Percentiles rank a stretch among this genome's conserved stretches.
Conservation (phyloP, 768 basidiomycete genomes). For the Coprinellus micaceus region DNA sequence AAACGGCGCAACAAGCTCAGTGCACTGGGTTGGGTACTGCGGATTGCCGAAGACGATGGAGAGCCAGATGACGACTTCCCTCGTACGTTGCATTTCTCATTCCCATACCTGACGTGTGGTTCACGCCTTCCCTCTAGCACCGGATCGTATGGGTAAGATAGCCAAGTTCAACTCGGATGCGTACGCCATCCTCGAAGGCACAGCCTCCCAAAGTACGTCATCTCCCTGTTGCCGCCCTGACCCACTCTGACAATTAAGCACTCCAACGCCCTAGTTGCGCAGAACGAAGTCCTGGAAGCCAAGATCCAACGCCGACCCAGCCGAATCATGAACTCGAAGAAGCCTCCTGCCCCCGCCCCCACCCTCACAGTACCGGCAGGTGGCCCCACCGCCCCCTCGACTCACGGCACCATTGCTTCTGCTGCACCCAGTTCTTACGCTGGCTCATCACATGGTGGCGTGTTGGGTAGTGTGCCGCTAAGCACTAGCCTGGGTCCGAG, state of each 20-base stretch:
- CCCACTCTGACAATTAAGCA: conserved; percentile 34
- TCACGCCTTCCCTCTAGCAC: conserved; percentile 55
- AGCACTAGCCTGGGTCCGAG: conserved; percentile 70
- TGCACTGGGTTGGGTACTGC: conserved; percentile 86
- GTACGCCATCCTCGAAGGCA: conserved; percentile 83
- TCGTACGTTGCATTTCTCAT: conserved; percentile 48
- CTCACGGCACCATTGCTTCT: conserved; percentile 19
- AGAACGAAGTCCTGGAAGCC: conserved; percentile 76
- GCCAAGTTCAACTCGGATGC: conserved; percentile 87
- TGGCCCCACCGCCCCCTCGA: no score
- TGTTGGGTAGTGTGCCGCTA: conserved; percentile 41
- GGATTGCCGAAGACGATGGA: conserved; percentile 95
- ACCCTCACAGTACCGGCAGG: no score
- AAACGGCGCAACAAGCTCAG: conserved; percentile 57
- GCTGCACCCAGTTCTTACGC: conserved; percentile 43
- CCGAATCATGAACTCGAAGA: conserved; percentile 58
- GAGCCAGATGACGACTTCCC: conserved; percentile 99
- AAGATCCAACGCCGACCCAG: conserved; percentile 85
- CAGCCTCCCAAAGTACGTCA: conserved; percentile 60
- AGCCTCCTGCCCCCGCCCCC: conserved; percentile 20
- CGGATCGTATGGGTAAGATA: conserved; percentile 82
- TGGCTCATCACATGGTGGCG: conserved; percentile 33
- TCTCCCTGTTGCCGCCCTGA: conserved; percentile 2
- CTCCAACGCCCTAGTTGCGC: conserved; percentile 39
- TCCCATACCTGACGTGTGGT: no score